These are phyloP conservation scores for Lipomyces yamanashiensis DNA, from an alignment of 805 yeast genomes.

Conservation along the genomic window DNA sequence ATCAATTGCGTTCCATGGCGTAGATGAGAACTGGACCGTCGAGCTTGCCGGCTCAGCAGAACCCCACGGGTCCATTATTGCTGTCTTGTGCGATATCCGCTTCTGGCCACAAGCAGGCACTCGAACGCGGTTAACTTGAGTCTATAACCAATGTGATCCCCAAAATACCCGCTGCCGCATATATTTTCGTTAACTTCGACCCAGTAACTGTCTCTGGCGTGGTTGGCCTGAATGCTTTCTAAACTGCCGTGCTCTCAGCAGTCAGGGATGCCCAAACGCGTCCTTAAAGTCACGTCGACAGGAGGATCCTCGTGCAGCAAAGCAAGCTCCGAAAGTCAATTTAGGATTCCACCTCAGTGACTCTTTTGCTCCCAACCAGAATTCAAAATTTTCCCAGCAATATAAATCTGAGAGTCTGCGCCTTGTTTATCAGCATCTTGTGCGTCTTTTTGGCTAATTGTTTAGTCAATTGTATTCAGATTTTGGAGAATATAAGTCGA, in stretches of 20 bases:
- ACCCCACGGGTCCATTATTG: constrained; percentile 32
- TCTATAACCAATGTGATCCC: no score
- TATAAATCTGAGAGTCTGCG: no score
- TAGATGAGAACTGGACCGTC: constrained; percentile 4
- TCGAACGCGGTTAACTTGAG: no score
- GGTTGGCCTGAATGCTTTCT: no score
- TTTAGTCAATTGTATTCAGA: background rate
- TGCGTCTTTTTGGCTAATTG: background rate
- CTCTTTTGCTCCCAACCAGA: constrained; percentile 8
- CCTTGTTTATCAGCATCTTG: background rate
- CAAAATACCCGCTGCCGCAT: no score
- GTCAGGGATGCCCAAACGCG: background rate
- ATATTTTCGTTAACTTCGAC: no score
- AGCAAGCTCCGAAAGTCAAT: background rate
- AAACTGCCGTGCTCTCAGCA: no score
- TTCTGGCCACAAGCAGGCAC: background rate
- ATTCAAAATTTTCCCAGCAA: background rate
- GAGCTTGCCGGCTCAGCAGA: constrained; percentile 16
- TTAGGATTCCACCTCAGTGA: background rate
- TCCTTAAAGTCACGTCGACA: background rate
- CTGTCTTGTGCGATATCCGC: background rate
- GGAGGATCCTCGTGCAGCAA: background rate
- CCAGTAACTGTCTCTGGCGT: no score
- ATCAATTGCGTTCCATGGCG: constrained; percentile 19
- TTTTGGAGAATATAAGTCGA: no score